Base-by-base conservation (phyloP, 495 filamentous ascomycete genomes). In the Lepidopterella palustris region DNA sequence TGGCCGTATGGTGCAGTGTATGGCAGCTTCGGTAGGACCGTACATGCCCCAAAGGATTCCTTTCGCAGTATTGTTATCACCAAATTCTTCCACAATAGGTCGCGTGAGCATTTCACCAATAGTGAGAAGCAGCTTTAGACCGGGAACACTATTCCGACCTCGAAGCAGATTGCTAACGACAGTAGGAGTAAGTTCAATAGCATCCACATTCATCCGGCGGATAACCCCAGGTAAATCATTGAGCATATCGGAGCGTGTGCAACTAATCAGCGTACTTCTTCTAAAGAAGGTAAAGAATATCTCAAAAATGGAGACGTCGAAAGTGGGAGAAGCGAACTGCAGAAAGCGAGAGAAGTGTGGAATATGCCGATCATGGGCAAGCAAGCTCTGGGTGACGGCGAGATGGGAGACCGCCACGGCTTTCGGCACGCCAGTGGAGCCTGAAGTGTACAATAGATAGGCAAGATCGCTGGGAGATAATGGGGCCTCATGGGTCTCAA, bases 391-490 rank as follows among this genome's bases (percentile, higher is more conserved):
- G 1, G 87, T 84, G 21, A 76, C 89, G 15, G 91, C 87, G 10
- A 76, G 71, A 74, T 96, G 91, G 25, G 88, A 87, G 29, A 95
- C 74, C 0, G 77, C 77, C 1, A 95, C 91, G 0, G 91, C 91
- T 74, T 96, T 96, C 1, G 91, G 91, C 3, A 80, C 80, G n/a
- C 91, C 91, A 0, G 90, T 95, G 5, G 88, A 90, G 11, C 91
- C 91, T 13, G 86, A 90, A 0, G 91, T 96, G 65, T 95, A 96
- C 82, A 96, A 88, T 45, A 96, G 80, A 72, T 95, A 96, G 18
- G 90, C 91, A 5, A 89, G 65, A 62, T 88, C 78, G 24, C 56
- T 26, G 21, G 65, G 65, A 15, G 64, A 60, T 50, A 64, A 28
- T 9, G 54, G 47, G 5, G 60, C 39, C 8, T 51, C 28, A 40